Percentiles rank a stretch among this genome's conserved stretches.
Evolutionary conservation across 2,329 filamentous ascomycete species (phyloP).

Genomic region (Madurella fahalii): DNA sequence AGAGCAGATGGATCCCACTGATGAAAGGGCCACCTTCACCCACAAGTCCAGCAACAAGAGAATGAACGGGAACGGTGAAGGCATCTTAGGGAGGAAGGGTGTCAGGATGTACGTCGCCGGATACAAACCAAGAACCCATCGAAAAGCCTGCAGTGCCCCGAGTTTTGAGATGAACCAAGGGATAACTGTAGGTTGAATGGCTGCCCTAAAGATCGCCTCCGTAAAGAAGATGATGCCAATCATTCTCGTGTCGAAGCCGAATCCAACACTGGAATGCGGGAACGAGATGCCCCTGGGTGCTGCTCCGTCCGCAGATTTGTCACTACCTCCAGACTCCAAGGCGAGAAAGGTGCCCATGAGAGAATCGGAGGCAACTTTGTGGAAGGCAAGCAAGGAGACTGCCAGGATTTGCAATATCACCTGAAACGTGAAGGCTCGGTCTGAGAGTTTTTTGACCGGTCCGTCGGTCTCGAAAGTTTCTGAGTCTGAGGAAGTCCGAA

Average conservation of each 20-base stretch:
- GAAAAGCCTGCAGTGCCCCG: constrained; percentile 2
- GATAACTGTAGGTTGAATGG: constrained; percentile 6
- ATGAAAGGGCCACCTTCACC: constrained; percentile 9
- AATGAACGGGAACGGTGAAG: neutral
- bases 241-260: constrained; percentile 3
- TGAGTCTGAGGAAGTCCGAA: neutral
- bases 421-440: constrained; percentile 2
- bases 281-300: neutral
- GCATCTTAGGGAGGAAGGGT: constrained; percentile 7
- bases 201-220: constrained; percentile 5
- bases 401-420: constrained; percentile 12
- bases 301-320: neutral
- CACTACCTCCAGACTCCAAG: neutral
- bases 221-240: constrained; percentile 13
- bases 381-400: constrained; percentile 13
- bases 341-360: constrained; percentile 9
- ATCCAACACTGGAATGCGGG: neutral
- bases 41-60: constrained; percentile 11
- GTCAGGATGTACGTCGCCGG: constrained; percentile 11
- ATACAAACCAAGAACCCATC: constrained; percentile 7
- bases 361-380: constrained; percentile 8
- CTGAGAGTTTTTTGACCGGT: neutral
- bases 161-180: constrained; percentile 8
- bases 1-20: constrained; percentile 12
- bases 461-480: neutral